phyloP scores from a whole-genome alignment of 176 grass and related monocot species.

The Bonia amplexicaulis region DNA sequence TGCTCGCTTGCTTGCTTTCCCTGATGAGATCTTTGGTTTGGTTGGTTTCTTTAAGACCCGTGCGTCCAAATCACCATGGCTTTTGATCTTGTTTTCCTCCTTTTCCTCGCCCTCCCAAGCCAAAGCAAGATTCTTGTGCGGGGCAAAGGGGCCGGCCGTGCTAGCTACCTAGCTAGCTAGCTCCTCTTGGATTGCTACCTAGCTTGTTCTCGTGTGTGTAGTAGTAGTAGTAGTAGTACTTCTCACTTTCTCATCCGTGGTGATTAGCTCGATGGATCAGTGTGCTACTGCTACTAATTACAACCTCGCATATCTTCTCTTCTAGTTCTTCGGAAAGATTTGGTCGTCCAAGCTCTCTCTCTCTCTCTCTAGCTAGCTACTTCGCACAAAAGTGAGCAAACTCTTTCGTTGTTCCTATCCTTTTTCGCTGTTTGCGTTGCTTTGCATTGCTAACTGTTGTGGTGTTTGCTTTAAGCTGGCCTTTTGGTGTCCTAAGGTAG shows the following conservation, averaged over 20 bases:
- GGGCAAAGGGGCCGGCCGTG: not conserved
- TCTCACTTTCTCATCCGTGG: not conserved
- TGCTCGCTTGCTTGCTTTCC: constrained; percentile 20
- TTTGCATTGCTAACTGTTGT: not conserved
- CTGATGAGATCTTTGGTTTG: constrained; percentile 40
- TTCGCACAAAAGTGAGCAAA: constrained; percentile 32
- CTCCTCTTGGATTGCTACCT: constrained; percentile 23
- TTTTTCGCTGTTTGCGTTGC: not conserved
- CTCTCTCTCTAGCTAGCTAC: not conserved
- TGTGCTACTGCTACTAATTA: not conserved
- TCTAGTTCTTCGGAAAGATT: constrained; percentile 32
- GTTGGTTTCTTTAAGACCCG: constrained; percentile 58
- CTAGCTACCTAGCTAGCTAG: not conserved
- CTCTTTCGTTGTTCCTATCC: not conserved
- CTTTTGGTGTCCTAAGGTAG: not conserved
- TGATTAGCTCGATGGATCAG: constrained; percentile 14
- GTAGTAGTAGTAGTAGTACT: not conserved
- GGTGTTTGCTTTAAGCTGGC: not conserved
- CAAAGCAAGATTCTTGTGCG: constrained; percentile 54
- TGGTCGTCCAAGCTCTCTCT: constrained; percentile 13
- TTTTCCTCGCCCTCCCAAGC: constrained; percentile 13
- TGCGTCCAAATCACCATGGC: constrained; percentile 34
- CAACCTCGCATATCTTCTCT: not conserved
- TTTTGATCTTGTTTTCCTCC: constrained; percentile 42
- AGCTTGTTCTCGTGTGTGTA: not conserved